phyloP scores from a whole-genome alignment of 139 green algal genomes.

The Choricystis sp. region DNA sequence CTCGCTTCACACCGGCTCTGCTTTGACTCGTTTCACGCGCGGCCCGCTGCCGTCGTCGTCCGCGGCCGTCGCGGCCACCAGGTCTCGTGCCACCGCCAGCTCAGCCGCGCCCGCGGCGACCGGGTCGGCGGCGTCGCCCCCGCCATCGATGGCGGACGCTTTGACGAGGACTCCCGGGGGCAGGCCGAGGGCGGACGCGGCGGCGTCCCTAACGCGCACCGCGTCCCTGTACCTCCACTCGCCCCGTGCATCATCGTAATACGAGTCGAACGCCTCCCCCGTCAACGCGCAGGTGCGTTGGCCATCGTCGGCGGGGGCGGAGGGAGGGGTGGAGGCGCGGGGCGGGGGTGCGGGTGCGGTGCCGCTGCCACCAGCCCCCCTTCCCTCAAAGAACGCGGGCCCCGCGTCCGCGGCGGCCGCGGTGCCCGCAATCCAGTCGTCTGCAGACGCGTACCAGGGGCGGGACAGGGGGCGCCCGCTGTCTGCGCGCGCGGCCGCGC shows the following conservation, averaged over 20 bases:
- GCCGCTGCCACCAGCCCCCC: neutral
- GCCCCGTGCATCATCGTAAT: constrained; percentile 29
- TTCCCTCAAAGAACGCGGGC: neutral
- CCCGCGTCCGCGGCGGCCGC: constrained; percentile 1
- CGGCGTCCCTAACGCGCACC: constrained; percentile 9
- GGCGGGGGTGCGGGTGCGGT: neutral
- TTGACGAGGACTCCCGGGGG: neutral
- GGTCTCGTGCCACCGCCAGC: neutral
- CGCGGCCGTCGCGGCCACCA: neutral
- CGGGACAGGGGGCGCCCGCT: neutral
- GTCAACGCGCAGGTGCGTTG: constrained; percentile 35
- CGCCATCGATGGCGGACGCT: neutral
- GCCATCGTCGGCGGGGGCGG: constrained; percentile 18
- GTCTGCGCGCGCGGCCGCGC: neutral
- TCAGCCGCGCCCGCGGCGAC: neutral
- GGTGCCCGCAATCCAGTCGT: constrained; percentile 26
- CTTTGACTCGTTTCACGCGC: neutral
- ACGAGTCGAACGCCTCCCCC: constrained; percentile 33
- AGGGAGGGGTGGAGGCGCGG: no score
- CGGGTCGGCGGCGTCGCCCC: no score
- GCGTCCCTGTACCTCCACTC: constrained; percentile 34
- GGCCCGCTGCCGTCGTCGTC: neutral
- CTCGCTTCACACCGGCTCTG: neutral
- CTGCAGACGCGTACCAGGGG: constrained; percentile 21
- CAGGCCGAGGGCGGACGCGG: neutral